Conservation (phyloP, 768 basidiomycete genomes). For the Chalciporus piperatus region DNA sequence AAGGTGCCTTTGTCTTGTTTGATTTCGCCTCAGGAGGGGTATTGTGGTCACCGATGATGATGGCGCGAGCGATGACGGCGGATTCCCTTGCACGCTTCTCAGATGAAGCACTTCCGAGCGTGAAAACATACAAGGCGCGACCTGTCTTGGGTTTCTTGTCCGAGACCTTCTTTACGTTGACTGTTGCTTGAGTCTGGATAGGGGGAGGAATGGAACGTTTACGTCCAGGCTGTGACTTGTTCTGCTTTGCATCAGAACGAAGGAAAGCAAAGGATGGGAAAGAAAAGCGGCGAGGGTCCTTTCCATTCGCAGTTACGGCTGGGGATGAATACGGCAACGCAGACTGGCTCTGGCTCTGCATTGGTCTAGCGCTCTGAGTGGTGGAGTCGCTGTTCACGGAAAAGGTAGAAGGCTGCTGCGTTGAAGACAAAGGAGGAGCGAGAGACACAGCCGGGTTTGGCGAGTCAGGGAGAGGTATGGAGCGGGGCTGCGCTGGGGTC, state of each 20-base stretch:
- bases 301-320: constrained; percentile 8
- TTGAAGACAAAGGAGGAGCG: constrained; percentile 14
- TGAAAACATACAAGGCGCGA: constrained; percentile 31
- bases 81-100: constrained; percentile 63
- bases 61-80: constrained; percentile 58
- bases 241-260: constrained; percentile 32
- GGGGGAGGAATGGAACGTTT: constrained; percentile 21
- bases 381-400: constrained; percentile 17
- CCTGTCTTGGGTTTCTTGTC: constrained; percentile 39
- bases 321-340: constrained; percentile 22
- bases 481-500: not conserved
- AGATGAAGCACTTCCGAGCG: constrained; percentile 36
- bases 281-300: constrained; percentile 44
- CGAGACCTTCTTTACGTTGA: constrained; percentile 37
- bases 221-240: constrained; percentile 28
- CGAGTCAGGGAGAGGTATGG: constrained; percentile 18
- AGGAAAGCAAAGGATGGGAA: constrained; percentile 46
- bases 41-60: constrained; percentile 60
- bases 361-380: constrained; percentile 12
- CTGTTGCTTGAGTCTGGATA: constrained; percentile 25
- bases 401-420: constrained; percentile 1
- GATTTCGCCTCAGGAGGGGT: constrained; percentile 28
- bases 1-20: constrained; percentile 39
- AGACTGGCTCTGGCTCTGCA: constrained; percentile 30
- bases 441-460: constrained; percentile 17